phyloP scores from a whole-genome alignment of 2,329 filamentous ascomycete species.

The Leptographium lundbergii region DNA sequence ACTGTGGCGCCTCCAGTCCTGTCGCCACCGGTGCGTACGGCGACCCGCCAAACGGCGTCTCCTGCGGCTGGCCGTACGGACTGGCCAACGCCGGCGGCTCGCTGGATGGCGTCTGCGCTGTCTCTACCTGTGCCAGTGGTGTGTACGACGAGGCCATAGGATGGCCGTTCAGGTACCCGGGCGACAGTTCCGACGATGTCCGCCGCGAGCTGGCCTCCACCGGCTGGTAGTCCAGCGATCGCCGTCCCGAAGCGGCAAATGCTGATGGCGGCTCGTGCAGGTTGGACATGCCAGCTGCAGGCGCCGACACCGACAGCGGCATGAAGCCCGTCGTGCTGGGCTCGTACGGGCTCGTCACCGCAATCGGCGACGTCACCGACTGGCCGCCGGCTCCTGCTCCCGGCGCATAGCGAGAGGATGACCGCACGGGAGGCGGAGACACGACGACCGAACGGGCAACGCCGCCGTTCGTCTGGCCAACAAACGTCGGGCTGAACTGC shows the following conservation, averaged over 20 bases:
- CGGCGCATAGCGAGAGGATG: slow-evolving; percentile 39
- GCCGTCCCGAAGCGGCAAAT: slow-evolving; percentile 3
- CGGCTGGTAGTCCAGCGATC: slow-evolving; percentile 4
- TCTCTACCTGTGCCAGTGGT: slow-evolving; percentile 10
- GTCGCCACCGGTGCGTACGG: slow-evolving; percentile 12
- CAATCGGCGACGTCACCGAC: slow-evolving; percentile 15
- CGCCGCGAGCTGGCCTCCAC: slow-evolving; percentile 15
- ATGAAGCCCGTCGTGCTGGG: slow-evolving; percentile 15
- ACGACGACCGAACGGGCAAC: slow-evolving; percentile 15
- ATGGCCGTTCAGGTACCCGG: slow-evolving; percentile 21
- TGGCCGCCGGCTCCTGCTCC: slow-evolving; percentile 13
- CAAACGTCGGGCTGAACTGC: slow-evolving; percentile 14
- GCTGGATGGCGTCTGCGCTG: not conserved
- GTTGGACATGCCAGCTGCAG: slow-evolving; percentile 3
- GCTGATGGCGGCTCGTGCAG: slow-evolving; percentile 13
- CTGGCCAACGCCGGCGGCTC: not conserved
- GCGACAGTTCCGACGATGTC: slow-evolving; percentile 27
- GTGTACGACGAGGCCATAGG: slow-evolving; percentile 17
- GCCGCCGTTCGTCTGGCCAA: slow-evolving; percentile 18
- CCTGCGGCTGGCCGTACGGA: not conserved
- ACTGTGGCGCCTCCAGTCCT: not conserved
- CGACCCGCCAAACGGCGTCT: slow-evolving; percentile 11
- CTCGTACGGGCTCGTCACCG: slow-evolving; percentile 16
- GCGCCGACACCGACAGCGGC: slow-evolving; percentile 6
- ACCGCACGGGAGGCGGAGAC: slow-evolving; percentile 27